Conservation (phyloP, 148 eudicot genomes). For the Silene uniflora region DNA sequence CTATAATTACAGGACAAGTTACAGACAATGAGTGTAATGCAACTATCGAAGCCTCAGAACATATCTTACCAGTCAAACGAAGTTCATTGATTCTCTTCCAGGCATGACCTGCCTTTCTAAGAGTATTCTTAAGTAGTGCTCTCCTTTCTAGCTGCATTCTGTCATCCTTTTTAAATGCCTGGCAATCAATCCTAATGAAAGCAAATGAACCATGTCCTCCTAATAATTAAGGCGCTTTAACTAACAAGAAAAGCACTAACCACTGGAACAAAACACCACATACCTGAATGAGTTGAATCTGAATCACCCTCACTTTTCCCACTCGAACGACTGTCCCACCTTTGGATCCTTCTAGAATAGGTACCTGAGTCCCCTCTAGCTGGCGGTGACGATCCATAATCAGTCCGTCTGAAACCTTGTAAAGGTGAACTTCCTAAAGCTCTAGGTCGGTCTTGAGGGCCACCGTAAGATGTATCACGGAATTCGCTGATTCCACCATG, state of each 20-base stretch:
- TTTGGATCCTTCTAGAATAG: constrained; percentile 48
- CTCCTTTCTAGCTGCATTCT: constrained; percentile 64
- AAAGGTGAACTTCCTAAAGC: constrained; percentile 40
- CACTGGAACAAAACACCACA: background rate
- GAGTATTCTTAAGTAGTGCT: constrained; percentile 69
- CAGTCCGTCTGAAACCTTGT: constrained; percentile 59
- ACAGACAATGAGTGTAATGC: background rate
- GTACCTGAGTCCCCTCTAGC: constrained; percentile 57
- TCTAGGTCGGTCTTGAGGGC: constrained; percentile 48
- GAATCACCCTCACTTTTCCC: no score
- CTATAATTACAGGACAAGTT: background rate
- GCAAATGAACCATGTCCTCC: background rate
- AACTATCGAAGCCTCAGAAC: background rate
- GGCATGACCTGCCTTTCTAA: constrained; percentile 76
- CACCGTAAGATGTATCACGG: constrained; percentile 35
- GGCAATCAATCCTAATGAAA: background rate
- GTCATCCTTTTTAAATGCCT: constrained; percentile 72
- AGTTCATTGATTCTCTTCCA: constrained; percentile 80
- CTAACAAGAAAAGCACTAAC: background rate
- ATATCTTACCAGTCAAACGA: constrained; percentile 56
- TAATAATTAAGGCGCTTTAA: background rate
- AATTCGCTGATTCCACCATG: constrained; percentile 49
- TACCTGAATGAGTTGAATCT: constrained; percentile 93
- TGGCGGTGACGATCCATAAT: constrained; percentile 69
- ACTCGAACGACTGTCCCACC: constrained; percentile 83